These are phyloP conservation scores for Cicer cuneatum DNA, from an alignment of 306 rosid species.

Conservation along the genomic window DNA sequence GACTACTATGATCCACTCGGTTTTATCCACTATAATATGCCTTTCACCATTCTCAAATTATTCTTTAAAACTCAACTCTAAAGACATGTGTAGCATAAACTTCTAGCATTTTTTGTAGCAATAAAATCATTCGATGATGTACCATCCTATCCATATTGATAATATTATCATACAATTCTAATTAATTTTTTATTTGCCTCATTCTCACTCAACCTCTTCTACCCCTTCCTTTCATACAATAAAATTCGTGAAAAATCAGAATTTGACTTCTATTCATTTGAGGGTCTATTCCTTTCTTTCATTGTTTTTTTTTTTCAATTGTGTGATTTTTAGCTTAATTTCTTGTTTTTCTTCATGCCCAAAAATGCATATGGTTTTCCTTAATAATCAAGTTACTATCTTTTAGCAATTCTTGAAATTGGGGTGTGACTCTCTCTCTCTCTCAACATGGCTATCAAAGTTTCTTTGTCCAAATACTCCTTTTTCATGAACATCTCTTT, in stretches of 20 bases:
- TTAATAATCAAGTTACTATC: constrained; percentile 40
- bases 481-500: constrained; percentile 58
- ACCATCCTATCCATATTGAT: not conserved
- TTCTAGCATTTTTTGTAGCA: not conserved
- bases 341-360: constrained; percentile 9
- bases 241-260: not conserved
- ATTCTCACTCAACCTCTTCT: not conserved
- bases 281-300: not conserved
- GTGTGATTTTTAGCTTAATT: constrained; percentile 5
- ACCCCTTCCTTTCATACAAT: not conserved
- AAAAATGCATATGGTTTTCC: constrained; percentile 25
- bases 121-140: not conserved
- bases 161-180: constrained; percentile 21
- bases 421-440: not conserved
- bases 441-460: constrained; percentile 27
- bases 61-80: not conserved
- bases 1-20: not conserved
- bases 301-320: not conserved
- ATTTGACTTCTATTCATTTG: not conserved
- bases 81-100: not conserved
- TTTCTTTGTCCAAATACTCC: constrained; percentile 40
- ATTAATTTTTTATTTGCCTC: not conserved
- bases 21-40: not conserved
- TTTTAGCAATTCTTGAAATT: not conserved
- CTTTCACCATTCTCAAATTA: not conserved